These are phyloP conservation scores for Eucommia ulmoides DNA, from an alignment of 257 asterid genomes.

Conservation along the genomic window DNA sequence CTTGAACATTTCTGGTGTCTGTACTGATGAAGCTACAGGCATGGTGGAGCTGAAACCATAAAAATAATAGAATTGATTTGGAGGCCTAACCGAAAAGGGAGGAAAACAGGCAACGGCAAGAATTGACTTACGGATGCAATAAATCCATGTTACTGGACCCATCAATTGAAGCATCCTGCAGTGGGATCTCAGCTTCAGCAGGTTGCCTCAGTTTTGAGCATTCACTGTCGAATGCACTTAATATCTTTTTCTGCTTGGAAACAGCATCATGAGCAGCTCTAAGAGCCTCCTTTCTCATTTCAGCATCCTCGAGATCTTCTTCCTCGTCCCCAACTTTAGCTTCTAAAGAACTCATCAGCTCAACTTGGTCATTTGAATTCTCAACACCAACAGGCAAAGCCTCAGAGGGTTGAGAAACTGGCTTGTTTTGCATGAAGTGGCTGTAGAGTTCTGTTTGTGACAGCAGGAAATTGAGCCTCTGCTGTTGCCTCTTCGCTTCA, in stretches of 20 bases:
- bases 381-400: slow-evolving; percentile 37
- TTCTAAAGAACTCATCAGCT: slow-evolving; percentile 41
- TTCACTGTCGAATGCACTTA: slow-evolving; percentile 79
- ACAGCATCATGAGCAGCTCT: slow-evolving; percentile 99
- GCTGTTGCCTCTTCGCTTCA: slow-evolving; percentile 98
- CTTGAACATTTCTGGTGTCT: slow-evolving; percentile 75
- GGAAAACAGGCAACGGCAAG: neutral
- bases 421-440: slow-evolving; percentile 96
- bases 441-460: slow-evolving; percentile 98
- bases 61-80: slow-evolving; percentile 7
- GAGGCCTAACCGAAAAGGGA: slow-evolving; percentile 2
- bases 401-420: slow-evolving; percentile 56
- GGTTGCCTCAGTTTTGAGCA: slow-evolving; percentile 59
- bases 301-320: slow-evolving; percentile 92
- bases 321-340: slow-evolving; percentile 50
- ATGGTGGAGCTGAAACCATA: slow-evolving; percentile 70
- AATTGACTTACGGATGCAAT: slow-evolving; percentile 76
- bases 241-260: slow-evolving; percentile 88
- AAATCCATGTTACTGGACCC: slow-evolving; percentile 77
- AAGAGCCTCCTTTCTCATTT: slow-evolving; percentile 86
- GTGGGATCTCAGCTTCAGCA: slow-evolving; percentile 45
- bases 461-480: slow-evolving; percentile 88
- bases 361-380: slow-evolving; percentile 35
- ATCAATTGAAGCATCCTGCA: slow-evolving; percentile 54
- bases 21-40: slow-evolving; percentile 92